Base-by-base conservation (phyloP, 257 asterid genomes). In the Anisodus tanguticus region DNA sequence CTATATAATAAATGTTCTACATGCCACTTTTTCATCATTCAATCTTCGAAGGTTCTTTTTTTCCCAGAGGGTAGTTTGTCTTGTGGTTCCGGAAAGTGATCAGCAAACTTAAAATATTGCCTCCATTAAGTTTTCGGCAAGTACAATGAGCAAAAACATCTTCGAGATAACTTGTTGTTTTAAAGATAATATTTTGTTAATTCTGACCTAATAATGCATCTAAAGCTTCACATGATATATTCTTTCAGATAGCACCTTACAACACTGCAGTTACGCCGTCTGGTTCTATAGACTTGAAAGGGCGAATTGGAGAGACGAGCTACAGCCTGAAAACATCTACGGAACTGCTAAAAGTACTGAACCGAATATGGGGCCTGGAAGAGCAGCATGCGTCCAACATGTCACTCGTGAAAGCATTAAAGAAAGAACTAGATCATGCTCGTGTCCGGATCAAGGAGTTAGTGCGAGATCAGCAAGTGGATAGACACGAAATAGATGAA, bases 351-450 rank as follows among this genome's bases (percentile, higher is more conserved):
- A 94, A 93, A 88, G 98, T 96, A 19, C 82, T 96, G 84, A 94
- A 96, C 41, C 95, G 98, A 35, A 96, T 96, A 26, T 96, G 99
- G 98, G 87, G 91, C 87, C 93, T 96, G 45, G 99, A 96, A 93
- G 99, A 94, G 90, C 98, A 96, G 84, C 99, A 96, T n/a, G 87
- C 89, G 3, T 87, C 99, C 55, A 92, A 91, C 86, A 89, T 91
- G 76, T 83, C 95, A 63, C 93, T 94, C 4, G 89, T 94, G 86
- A 93, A 90, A 86, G 91, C 93, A 59, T 58, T 96, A 82, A 95
- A 92, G 84, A 93, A 91, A 80, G 99, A 96, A 82, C 85, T 96
- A 8, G 93, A 90, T 45, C 91, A 90, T 15, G 91, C 98, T 12
- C 98, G 97, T 3, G 71, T 91, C 80, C 93, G 89, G 84, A 88